Conservation (phyloP, 768 basidiomycete genomes). For the Leucogyrophana mollusca region DNA sequence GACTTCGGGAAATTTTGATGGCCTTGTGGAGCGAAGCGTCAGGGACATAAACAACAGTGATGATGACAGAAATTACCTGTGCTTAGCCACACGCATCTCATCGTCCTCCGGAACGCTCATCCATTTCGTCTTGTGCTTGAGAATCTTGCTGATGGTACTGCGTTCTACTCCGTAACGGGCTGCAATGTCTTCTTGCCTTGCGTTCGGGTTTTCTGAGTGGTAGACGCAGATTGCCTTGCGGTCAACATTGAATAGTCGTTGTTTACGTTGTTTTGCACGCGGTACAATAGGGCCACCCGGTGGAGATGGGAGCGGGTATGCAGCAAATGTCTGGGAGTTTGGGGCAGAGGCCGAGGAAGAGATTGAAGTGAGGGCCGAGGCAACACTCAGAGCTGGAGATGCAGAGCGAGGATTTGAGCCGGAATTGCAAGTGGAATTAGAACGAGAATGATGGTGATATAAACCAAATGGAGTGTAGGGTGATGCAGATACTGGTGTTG, state of each 20-base stretch:
- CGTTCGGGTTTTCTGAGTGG: slow-evolving; percentile 59
- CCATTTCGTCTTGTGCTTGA: slow-evolving; percentile 85
- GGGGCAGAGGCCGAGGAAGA: slow-evolving; percentile 38
- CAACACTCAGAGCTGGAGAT: slow-evolving; percentile 63
- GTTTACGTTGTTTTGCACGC: slow-evolving; percentile 60
- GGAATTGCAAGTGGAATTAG: slow-evolving; percentile 37
- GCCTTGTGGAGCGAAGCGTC: slow-evolving; percentile 39
- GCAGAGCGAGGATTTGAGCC: slow-evolving; percentile 50
- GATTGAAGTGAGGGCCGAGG: slow-evolving; percentile 51
- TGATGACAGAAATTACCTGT: slow-evolving; percentile 46
- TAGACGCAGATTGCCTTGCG: slow-evolving; percentile 74
- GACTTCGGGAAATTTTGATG: slow-evolving; percentile 78
- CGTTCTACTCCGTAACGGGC: slow-evolving; percentile 75
- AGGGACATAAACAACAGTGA: slow-evolving; percentile 8
- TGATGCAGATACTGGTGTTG: slow-evolving; percentile 45
- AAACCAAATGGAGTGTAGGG: slow-evolving; percentile 46
- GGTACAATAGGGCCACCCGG: slow-evolving; percentile 28
- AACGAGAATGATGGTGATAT: slow-evolving; percentile 45
- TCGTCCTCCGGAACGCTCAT: slow-evolving; percentile 63
- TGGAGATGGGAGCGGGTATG: slow-evolving; percentile 27
- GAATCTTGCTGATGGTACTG: slow-evolving; percentile 91
- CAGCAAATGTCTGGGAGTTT: slow-evolving; percentile 28
- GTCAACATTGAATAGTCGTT: slow-evolving; percentile 71
- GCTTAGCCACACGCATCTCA: slow-evolving; percentile 60
- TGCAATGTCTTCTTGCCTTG: slow-evolving; percentile 85